Base-by-base conservation (phyloP, 345 rosid species). In the Eucalyptus pauciflora region DNA sequence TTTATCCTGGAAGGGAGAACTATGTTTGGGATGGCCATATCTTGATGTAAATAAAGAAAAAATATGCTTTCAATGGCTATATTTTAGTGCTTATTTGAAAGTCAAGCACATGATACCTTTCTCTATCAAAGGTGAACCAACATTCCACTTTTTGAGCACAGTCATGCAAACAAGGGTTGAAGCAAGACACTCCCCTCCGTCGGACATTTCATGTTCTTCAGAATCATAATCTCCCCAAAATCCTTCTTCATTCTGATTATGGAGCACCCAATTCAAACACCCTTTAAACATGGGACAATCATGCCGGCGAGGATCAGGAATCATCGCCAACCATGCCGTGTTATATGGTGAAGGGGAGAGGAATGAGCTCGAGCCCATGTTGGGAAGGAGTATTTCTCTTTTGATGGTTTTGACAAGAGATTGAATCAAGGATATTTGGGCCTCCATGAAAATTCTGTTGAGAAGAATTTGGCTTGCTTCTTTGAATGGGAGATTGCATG, bases 251-350 rank as follows among this genome's bases (percentile, higher is more conserved):
- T 60, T 87, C 88, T 94, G 97, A 92, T 93, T 94, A 49, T 83
- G 33, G 33, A 94, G 62, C 46, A 96, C 93, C 97, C 98, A 96
- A 49, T 93, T 92, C 89, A 96, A 89, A 92, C 94, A 94, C 51
- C 25, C 88, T 88, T 88, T 85, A 88, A 96, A 96, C 96, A 94
- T 91, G 86, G 96, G 97, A 67, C 51, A 45, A 13, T 33, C 56
- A 5, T 92, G 90, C 69, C 31, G 76, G 29, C 25, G 37, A 31
- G 50, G 45, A 49, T 90, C 90, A 29, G 94, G 94, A 50, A 95
- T 88, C 95, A 95, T 92, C 71, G 94, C 93, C 89, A 95, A 88
- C 95, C 95, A 95, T 48, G 97, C 95, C 5, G 95, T 92, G 71
- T 95, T 95, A 64, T 95, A 95, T 49, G 97, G 93, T 3, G 95